phyloP scores from a whole-genome alignment of 345 rosid species.

The Eucalyptus fibrosa region DNA sequence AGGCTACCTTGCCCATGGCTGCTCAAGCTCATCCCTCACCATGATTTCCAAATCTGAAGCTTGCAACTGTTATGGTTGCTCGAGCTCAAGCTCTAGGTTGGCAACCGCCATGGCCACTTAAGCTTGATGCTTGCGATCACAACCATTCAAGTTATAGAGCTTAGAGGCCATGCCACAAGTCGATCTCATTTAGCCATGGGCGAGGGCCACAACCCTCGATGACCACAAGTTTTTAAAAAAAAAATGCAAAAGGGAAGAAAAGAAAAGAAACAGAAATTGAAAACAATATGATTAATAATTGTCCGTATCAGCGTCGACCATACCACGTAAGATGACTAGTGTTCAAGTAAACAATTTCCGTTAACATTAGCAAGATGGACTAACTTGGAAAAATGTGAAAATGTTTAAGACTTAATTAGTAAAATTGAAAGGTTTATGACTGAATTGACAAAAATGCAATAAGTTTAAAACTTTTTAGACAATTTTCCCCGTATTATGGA shows the following conservation, averaged over 20 bases:
- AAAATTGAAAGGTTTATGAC: fast-evolving
- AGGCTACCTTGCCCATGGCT: neutral
- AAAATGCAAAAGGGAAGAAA: fast-evolving
- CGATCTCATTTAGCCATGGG: neutral
- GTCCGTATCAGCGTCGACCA: fast-evolving
- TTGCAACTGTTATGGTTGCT: no score
- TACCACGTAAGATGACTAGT: fast-evolving
- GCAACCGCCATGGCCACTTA: neutral
- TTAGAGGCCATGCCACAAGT: neutral
- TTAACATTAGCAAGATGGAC: neutral
- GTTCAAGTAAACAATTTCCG: neutral
- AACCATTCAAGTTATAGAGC: neutral
- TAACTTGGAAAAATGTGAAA: neutral
- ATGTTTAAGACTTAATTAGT: fast-evolving
- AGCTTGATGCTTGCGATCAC: neutral
- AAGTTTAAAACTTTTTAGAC: fast-evolving
- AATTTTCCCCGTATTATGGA: fast-evolving
- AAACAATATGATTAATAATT: no score
- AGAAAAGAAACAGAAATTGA: fast-evolving
- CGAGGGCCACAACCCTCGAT: neutral
- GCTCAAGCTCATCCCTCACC: neutral
- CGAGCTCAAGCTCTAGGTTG: fast-evolving
- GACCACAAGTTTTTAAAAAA: neutral
- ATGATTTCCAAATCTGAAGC: neutral
- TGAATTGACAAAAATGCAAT: neutral